Evolutionary conservation across 768 basidiomycete genomes (phyloP).

Genomic region (Russula vinacea): DNA sequence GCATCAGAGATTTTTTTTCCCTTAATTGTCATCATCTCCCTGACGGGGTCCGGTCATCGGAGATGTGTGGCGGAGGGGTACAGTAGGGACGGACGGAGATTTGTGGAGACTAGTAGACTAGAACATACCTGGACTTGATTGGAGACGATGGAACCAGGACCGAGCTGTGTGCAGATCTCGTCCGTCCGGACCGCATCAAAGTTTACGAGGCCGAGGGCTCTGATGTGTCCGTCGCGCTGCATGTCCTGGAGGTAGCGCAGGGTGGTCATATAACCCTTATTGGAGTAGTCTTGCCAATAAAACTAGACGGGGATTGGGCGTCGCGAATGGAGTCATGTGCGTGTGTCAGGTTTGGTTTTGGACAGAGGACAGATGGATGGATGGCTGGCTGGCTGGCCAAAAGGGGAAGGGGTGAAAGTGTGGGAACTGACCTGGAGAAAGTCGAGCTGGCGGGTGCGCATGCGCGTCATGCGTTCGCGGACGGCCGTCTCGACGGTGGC

Average conservation of each 20-base stretch:
- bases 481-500: slow-evolving; percentile 59
- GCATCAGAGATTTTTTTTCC: slow-evolving; percentile 6
- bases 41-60: slow-evolving; percentile 15
- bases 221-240: slow-evolving; percentile 56
- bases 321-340: no score
- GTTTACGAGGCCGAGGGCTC: slow-evolving; percentile 72
- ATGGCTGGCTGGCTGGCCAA: background rate
- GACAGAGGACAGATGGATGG: slow-evolving; percentile 1
- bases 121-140: slow-evolving; percentile 75
- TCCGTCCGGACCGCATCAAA: slow-evolving; percentile 73
- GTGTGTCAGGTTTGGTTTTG: background rate
- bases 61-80: background rate
- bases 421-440: slow-evolving; percentile 61
- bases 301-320: slow-evolving; percentile 45
- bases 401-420: slow-evolving; percentile 1
- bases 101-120: background rate
- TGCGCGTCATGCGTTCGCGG: slow-evolving; percentile 66
- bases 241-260: slow-evolving; percentile 55
- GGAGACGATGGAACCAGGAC: slow-evolving; percentile 67
- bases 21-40: background rate
- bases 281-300: slow-evolving; percentile 72
- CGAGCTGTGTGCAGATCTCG: slow-evolving; percentile 75
- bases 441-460: slow-evolving; percentile 58
- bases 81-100: background rate
- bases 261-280: slow-evolving; percentile 48